Base-by-base conservation (phyloP, 352 stramenopile genomes). In the Elongisporangium anandrum region DNA sequence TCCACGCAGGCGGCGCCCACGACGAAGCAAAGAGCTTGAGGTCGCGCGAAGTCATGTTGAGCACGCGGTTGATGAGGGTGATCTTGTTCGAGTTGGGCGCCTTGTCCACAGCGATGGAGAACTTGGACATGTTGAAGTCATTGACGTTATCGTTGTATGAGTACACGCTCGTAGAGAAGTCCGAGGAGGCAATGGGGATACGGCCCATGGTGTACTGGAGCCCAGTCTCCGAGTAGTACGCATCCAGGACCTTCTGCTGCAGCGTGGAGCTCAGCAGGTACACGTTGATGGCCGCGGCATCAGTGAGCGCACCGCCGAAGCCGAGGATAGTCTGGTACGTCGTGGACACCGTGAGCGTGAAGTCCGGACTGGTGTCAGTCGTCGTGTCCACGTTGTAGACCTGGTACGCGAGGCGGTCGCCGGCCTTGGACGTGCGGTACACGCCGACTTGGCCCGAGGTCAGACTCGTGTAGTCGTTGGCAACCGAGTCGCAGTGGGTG, bases 221-320 rank as follows among this genome's bases (percentile, higher is more conserved):
- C 4, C 87, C 87, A 5, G 65, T 66, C 10, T 57, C 22, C 24
- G 74, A 79, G 59, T 85, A 95, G 60, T 92, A 92, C 9, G 77
- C 66, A 26, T 92, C 63, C 21, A 91, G 49, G 41, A 88, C 65
- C 57, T 82, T 67, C 12, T 81, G 47, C 57, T 90, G 79, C n/a
- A 87, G 60, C 20, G 57, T 63, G 20, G 57, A 22, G 24, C 79
- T 60, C 59, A 95, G 67, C 60, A 78, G 81, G 63, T 77, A 75
- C 38, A 95, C 68, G 61, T 93, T 89, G 60, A 87, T 85, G 22
- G 81, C 70, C 19, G 79, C 74, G 1, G 82, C 66, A 34, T 96
- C 87, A 10, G 87, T 95, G 74, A 95, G 95, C 1, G 86, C 82
- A 13, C 81, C 87, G 41, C 87, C 87, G 49, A 96, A 96, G 3